phyloP scores from a whole-genome alignment of 2,329 filamentous ascomycete genomes.

The Exserohilum rostratum region DNA sequence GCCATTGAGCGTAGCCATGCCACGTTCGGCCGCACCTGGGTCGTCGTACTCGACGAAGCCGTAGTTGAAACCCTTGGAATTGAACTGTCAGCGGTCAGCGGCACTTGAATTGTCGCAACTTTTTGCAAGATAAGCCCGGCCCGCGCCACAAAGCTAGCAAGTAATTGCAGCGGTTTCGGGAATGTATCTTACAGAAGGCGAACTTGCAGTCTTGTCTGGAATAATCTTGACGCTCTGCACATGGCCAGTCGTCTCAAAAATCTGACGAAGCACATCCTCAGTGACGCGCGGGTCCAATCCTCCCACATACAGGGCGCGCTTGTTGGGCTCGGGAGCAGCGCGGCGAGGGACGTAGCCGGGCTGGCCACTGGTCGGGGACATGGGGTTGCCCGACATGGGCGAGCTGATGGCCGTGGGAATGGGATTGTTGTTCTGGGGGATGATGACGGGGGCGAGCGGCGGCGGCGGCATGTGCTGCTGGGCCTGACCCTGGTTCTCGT shows the following conservation, averaged over 20 bases:
- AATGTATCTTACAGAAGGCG: conserved; percentile 29
- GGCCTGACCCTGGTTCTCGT: conserved; percentile 69
- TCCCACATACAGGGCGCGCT: conserved; percentile 94
- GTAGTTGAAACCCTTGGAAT: conserved; percentile 90
- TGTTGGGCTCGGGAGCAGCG: conserved; percentile 96
- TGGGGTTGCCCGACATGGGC: conserved; percentile 77
- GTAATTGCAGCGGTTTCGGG: conserved; percentile 18
- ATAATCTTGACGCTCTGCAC: conserved; percentile 99
- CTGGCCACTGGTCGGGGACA: conserved; percentile 83
- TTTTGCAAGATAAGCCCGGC: conserved; percentile 18
- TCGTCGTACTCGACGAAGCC: conserved; percentile 99
- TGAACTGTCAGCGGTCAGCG: conserved; percentile 27
- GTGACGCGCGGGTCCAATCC: conserved; percentile 94
- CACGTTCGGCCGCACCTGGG: conserved; percentile 91
- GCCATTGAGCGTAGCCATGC: conserved; percentile 96
- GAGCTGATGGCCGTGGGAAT: conserved; percentile 93
- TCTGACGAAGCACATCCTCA: conserved; percentile 94
- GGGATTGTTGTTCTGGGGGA: conserved; percentile 94
- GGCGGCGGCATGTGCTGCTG: conserved; percentile 89
- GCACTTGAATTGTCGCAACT: conserved; percentile 10
- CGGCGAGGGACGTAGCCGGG: conserved; percentile 75
- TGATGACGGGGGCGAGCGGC: conserved; percentile 80
- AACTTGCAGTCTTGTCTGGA: conserved; percentile 96
- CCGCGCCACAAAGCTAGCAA: conserved; percentile 16
- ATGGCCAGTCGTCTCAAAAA: conserved; percentile 98